These are phyloP conservation scores for Platanthera guangdongensis DNA, from an alignment of 106 monocot genomes.

Conservation along the genomic window DNA sequence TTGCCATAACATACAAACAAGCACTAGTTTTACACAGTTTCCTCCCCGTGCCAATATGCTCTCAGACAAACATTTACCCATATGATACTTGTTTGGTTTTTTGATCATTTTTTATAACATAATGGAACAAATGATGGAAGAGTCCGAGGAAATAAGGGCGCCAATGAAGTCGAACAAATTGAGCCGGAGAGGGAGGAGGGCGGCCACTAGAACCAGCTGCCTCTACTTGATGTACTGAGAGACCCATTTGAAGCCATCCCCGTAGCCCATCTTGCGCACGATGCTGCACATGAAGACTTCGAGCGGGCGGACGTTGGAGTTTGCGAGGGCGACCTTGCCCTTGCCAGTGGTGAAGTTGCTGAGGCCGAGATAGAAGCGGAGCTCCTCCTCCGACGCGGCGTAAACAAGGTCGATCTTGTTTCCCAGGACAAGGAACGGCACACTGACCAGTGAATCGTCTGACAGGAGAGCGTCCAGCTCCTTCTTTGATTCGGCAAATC, in stretches of 20 bases:
- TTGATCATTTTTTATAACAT: no score
- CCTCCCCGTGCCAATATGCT: no score
- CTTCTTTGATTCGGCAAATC: conserved; percentile 66
- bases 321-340: conserved; percentile 33
- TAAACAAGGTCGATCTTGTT: conserved; percentile 19
- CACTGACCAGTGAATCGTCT: conserved; percentile 34
- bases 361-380: conserved; percentile 40
- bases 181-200: no score
- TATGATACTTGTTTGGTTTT: no score
- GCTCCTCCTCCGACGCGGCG: conserved; percentile 49
- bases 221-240: conserved; percentile 50
- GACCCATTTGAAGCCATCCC: conserved; percentile 52
- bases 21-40: no score
- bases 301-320: conserved; percentile 38
- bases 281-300: conserved; percentile 42
- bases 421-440: conserved; percentile 52
- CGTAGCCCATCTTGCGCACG: conserved; percentile 53
- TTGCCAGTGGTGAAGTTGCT: conserved; percentile 50
- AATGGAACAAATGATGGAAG: no score
- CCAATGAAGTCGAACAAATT: no score
- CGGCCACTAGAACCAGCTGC: background rate
- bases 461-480: conserved; percentile 55
- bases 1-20: no score
- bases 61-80: no score
- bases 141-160: no score